Conservation (phyloP, 2,329 filamentous ascomycete species). For the Xylaria sp. region DNA sequence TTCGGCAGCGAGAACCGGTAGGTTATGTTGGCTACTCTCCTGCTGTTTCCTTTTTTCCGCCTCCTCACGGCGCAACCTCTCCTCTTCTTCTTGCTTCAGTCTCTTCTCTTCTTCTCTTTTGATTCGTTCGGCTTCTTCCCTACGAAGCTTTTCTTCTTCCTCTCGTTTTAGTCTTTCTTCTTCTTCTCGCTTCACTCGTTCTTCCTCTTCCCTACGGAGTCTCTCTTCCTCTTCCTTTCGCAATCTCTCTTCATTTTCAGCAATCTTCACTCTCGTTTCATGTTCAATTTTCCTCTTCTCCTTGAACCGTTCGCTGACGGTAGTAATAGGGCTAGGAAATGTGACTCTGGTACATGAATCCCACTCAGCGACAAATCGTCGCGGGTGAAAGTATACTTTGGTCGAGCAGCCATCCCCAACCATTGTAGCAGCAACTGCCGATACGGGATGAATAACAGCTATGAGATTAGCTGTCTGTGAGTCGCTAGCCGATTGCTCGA, state of each 20-base stretch:
- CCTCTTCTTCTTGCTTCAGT: background rate
- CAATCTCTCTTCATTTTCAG: background rate
- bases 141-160: background rate
- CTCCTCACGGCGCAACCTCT: background rate
- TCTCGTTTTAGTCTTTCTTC: background rate
- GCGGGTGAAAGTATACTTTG: constrained; percentile 31
- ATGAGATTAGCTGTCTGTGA: background rate
- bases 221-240: background rate
- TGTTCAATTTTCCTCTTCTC: background rate
- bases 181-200: background rate
- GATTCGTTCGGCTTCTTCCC: background rate
- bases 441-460: constrained; percentile 7
- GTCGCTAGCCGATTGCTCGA: constrained; percentile 1
- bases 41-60: background rate
- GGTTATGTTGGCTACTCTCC: background rate
- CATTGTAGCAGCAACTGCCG: constrained; percentile 25
- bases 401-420: constrained; percentile 21
- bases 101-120: background rate
- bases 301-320: background rate
- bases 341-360: constrained; percentile 19
- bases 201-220: background rate
- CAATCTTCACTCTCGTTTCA: constrained; percentile 2
- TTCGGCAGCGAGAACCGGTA: background rate
- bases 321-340: constrained; percentile 4
- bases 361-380: constrained; percentile 28